Evolutionary conservation across 805 yeast species (phyloP), one percentile per base, ranked within the genome.

Genomic region (Candida berthetii): DNA sequence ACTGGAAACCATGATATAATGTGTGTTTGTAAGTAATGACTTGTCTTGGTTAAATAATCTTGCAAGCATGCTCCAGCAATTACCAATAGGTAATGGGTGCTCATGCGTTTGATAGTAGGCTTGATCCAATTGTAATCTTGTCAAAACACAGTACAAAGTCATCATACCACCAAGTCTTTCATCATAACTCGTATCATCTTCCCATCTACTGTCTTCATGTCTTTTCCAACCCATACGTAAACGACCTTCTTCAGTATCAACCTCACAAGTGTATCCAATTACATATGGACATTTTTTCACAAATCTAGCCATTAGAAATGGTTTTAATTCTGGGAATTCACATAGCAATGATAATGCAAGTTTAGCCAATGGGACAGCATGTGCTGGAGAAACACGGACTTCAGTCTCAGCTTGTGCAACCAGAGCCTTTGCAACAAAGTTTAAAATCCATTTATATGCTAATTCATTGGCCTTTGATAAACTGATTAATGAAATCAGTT

Each of bases 381-480:
- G 78, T 35, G 77, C 74, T 2, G 95, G 81, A 43, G 82, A 76
- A 0, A 85, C 95, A 14, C 84, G 72, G 8, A 88, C 90, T 61
- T 93, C 99, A 1, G 95, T 78, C 61, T 90, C 98, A 1, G 97
- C 91, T 63, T 93, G 99, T 22, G 84, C 78, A 1, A 93, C 86
- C 2, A 90, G 65, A 3, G 91, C 85, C 56, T 93, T 93, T 5
- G 96, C 84, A 24, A 85, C 74, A 54, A 82, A 83, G 55, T 93
- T 93, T 29, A 89, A 63, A 7, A 85, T 71, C 89, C 95, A 90
- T 28, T 72, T 60, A 52, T 66, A 85, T 1, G 82, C 83, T 15
- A 83, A 53, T 3, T 71, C 72, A 46, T 73, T 61, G 7, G 55
- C 48, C 32, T 69, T 66, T 0, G 85, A 72, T 32, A 73, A 71